These are phyloP conservation scores for Dendrostoma leiphaemia DNA, from an alignment of 2,329 filamentous ascomycete species.

Conservation along the genomic window DNA sequence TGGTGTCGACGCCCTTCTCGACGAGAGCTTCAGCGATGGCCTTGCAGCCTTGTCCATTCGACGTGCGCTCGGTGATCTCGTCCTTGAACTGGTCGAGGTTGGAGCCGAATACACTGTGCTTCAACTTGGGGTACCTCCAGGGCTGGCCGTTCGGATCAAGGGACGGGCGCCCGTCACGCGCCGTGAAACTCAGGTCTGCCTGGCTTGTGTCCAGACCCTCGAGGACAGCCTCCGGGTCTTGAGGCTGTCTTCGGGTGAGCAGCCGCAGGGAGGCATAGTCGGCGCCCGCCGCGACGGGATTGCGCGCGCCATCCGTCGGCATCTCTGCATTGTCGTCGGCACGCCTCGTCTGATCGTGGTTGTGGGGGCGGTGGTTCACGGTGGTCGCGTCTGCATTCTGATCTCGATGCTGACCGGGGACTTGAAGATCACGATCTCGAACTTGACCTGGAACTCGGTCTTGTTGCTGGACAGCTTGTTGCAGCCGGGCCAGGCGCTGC, in stretches of 20 bases:
- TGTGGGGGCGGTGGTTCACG: background rate
- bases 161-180: background rate
- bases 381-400: too few species aligned
- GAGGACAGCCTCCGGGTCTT: constrained; percentile 1
- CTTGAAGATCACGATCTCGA: too few species aligned
- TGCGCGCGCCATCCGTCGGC: constrained; percentile 2
- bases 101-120: background rate
- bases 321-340: background rate
- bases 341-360: background rate
- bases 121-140: constrained; percentile 13
- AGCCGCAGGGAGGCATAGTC: constrained; percentile 11
- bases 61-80: constrained; percentile 10
- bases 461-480: background rate
- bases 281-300: background rate
- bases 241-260: background rate
- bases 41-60: constrained; percentile 11
- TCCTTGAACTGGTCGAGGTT: constrained; percentile 12
- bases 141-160: constrained; percentile 9
- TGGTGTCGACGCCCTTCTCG: constrained; percentile 12
- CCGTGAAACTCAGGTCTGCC: constrained; percentile 9
- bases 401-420: too few species aligned
- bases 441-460: too few species aligned
- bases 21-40: constrained; percentile 8
- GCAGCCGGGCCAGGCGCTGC: background rate
- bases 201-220: constrained; percentile 5